These are phyloP conservation scores for Cichorium intybus DNA, from an alignment of 140 eudicot genomes.

Conservation along the genomic window DNA sequence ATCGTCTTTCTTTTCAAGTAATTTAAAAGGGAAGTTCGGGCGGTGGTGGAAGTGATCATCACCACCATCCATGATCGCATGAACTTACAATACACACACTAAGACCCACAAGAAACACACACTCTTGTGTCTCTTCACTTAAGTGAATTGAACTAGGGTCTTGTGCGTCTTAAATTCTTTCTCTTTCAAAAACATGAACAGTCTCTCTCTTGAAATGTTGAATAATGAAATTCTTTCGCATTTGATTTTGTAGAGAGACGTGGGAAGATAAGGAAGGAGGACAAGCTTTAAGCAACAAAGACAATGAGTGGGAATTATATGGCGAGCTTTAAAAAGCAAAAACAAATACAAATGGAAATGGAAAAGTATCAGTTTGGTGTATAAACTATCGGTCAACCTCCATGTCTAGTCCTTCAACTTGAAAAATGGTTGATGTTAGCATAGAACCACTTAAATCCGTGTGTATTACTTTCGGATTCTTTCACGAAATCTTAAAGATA, in stretches of 20 bases:
- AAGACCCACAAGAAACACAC: constrained; percentile 16
- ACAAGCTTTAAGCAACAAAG: constrained; percentile 70
- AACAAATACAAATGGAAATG: constrained; percentile 21
- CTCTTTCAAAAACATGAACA: constrained; percentile 28
- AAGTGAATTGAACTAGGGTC: constrained; percentile 32
- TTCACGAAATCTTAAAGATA: not conserved
- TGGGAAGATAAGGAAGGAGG: constrained; percentile 49
- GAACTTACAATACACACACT: constrained; percentile 19
- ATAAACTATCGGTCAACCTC: constrained; percentile 21
- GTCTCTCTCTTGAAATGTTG: constrained; percentile 19
- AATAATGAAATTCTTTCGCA: constrained; percentile 12
- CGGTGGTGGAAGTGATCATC: constrained; percentile 70
- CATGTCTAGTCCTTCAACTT: constrained; percentile 32
- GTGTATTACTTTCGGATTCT: not conserved
- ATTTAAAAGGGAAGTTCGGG: constrained; percentile 88
- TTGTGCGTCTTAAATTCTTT: constrained; percentile 15
- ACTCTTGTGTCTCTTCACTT: not conserved
- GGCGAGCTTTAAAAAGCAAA: constrained; percentile 61
- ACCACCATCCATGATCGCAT: constrained; percentile 79
- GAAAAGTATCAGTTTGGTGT: constrained; percentile 26
- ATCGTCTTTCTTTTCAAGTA: constrained; percentile 79
- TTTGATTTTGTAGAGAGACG: constrained; percentile 22
- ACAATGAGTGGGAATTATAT: constrained; percentile 61
- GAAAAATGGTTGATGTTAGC: constrained; percentile 24
- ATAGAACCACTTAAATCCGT: not conserved